phyloP scores from a whole-genome alignment of 176 grass and related monocot species.

The Cocos nucifera region DNA sequence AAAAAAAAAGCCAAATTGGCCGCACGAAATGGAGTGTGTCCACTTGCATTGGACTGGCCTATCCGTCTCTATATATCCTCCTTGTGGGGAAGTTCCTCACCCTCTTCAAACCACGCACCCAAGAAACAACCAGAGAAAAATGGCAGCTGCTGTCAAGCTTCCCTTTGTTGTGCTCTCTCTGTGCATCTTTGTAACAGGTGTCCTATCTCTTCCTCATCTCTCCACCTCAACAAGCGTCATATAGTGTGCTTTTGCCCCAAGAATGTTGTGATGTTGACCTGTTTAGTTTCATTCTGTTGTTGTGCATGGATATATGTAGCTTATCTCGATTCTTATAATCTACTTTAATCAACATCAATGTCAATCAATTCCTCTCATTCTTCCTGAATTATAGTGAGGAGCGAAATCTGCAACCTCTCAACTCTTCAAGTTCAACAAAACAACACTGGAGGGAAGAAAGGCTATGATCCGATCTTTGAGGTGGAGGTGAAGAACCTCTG shows the following conservation, averaged over 20 bases:
- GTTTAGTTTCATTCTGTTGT: background rate
- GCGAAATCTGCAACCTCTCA: conserved; percentile 16
- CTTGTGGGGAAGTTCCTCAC: too few relatives aligned
- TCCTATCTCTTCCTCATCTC: background rate
- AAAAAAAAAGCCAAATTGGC: too few relatives aligned
- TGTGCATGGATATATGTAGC: background rate
- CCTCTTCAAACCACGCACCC: too few relatives aligned
- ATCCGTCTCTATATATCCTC: too few relatives aligned
- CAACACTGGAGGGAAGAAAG: conserved; percentile 20
- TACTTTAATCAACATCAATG: background rate
- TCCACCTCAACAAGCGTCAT: background rate
- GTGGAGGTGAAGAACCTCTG: conserved; percentile 65
- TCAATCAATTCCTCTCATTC: background rate
- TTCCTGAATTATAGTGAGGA: conserved; percentile 14
- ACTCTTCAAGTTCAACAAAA: conserved; percentile 44
- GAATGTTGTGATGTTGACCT: background rate
- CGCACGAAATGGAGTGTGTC: too few relatives aligned
- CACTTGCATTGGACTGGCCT: too few relatives aligned
- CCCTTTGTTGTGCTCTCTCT: conserved; percentile 7
- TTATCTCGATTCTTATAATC: background rate
- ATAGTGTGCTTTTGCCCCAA: background rate
- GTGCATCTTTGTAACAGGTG: conserved; percentile 23
- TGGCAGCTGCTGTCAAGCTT: conserved; percentile 1
- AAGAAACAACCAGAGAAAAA: conserved; percentile 3
- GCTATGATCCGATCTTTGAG: conserved; percentile 37